phyloP scores from a whole-genome alignment of 371 early-diverging fungal species.

The Syncephalis plumigaleata region DNA sequence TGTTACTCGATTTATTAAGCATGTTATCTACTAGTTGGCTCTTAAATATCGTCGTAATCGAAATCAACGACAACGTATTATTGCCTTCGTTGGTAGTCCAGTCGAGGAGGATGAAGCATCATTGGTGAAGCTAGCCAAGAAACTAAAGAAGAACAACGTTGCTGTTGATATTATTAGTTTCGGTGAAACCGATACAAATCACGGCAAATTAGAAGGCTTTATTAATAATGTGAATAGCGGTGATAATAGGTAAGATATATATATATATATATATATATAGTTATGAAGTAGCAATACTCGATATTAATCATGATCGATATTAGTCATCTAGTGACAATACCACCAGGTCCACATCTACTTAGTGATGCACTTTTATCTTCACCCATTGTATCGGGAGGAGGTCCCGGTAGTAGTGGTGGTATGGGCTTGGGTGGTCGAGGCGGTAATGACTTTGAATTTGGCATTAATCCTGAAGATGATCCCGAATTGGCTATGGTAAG shows the following conservation, averaged over 20 bases:
- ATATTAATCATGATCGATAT: background rate
- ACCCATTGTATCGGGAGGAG: slow-evolving; percentile 73
- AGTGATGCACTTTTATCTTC: slow-evolving; percentile 77
- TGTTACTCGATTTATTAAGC: background rate
- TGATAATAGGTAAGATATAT: slow-evolving; percentile 55
- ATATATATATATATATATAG: background rate
- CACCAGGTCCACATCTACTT: slow-evolving; percentile 88
- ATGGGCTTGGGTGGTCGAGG: slow-evolving; percentile 26
- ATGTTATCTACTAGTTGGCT: slow-evolving; percentile 34
- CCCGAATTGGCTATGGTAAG: slow-evolving; percentile 85
- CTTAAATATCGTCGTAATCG: slow-evolving; percentile 94
- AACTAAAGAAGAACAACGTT: slow-evolving; percentile 93
- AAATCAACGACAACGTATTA: slow-evolving; percentile 83
- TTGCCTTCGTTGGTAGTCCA: slow-evolving; percentile 90
- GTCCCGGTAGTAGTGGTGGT: slow-evolving; percentile 39
- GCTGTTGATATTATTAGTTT: slow-evolving; percentile 92
- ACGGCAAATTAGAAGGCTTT: slow-evolving; percentile 81
- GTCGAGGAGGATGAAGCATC: slow-evolving; percentile 65
- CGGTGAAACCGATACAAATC: slow-evolving; percentile 86
- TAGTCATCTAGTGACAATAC: slow-evolving; percentile 82
- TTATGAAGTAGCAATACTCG: background rate
- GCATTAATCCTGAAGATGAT: slow-evolving; percentile 87
- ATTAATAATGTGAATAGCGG: slow-evolving; percentile 72
- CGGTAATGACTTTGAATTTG: slow-evolving; percentile 73
- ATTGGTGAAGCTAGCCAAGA: slow-evolving; percentile 81